These are phyloP conservation scores for Zostera marina DNA, from an alignment of 116 monocot species.

Conservation along the genomic window DNA sequence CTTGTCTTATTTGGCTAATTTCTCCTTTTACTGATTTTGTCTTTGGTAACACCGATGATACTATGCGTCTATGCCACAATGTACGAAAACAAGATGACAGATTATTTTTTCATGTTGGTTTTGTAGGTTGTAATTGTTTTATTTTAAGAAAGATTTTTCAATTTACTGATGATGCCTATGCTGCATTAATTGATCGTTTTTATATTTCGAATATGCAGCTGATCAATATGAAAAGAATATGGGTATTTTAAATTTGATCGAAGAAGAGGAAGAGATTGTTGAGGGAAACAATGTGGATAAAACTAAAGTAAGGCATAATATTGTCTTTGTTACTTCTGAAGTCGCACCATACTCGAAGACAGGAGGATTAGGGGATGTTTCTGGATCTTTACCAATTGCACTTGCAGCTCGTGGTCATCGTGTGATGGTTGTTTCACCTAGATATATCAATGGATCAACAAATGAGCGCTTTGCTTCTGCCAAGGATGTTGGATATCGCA, in stretches of 20 bases:
- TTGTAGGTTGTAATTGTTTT: too few species aligned
- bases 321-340: slow-evolving; percentile 77
- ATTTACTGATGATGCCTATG: too few species aligned
- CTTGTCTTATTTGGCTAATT: background rate
- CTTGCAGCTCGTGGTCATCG: slow-evolving; percentile 79
- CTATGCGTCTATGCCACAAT: background rate
- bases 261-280: slow-evolving; percentile 10
- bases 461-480: slow-evolving; percentile 27
- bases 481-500: slow-evolving; percentile 20
- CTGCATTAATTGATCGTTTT: background rate
- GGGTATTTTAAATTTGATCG: slow-evolving; percentile 2
- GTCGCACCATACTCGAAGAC: slow-evolving; percentile 86
- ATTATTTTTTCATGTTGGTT: too few species aligned
- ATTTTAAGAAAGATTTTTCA: too few species aligned
- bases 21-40: background rate
- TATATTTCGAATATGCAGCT: background rate
- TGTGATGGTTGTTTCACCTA: slow-evolving; percentile 86
- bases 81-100: too few species aligned
- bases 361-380: slow-evolving; percentile 81
- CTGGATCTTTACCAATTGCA: slow-evolving; percentile 81
- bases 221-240: background rate
- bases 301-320: slow-evolving; percentile 16
- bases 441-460: slow-evolving; percentile 54
- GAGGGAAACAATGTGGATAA: slow-evolving; percentile 8
- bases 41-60: background rate